These are phyloP conservation scores for Crithidia expoeki DNA, from an alignment of 208 protist genomes.

Conservation along the genomic window DNA sequence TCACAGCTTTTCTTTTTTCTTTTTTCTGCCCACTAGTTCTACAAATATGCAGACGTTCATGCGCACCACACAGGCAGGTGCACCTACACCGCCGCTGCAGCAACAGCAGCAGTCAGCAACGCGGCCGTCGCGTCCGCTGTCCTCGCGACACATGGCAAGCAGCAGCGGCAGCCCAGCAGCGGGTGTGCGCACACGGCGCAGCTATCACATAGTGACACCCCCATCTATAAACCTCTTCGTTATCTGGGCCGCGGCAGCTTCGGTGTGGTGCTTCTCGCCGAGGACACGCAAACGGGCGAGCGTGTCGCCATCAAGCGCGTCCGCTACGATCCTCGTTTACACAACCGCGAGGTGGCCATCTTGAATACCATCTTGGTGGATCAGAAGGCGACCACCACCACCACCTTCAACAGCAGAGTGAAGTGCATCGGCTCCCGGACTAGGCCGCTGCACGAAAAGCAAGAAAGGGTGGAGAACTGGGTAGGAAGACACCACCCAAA, in stretches of 20 bases:
- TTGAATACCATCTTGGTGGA: slow-evolving; percentile 85
- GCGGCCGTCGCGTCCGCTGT: slow-evolving; percentile 4
- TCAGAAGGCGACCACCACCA: neutral
- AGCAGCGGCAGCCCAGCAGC: slow-evolving; percentile 2
- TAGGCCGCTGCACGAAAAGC: neutral
- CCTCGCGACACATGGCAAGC: neutral
- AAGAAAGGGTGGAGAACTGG: slow-evolving; percentile 14
- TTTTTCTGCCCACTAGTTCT: neutral
- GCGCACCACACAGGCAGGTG: slow-evolving; percentile 3
- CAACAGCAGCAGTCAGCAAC: neutral
- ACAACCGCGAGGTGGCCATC: slow-evolving; percentile 98
- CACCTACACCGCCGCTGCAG: neutral
- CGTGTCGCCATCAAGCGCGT: slow-evolving; percentile 98
- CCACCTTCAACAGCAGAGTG: too few relatives aligned
- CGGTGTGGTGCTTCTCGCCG: slow-evolving; percentile 95
- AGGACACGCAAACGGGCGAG: slow-evolving; percentile 76
- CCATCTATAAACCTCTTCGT: slow-evolving; percentile 31
- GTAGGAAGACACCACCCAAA: slow-evolving; percentile 84
- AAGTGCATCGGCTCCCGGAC: neutral
- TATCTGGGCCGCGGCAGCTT: slow-evolving; percentile 97
- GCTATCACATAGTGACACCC: slow-evolving; percentile 7
- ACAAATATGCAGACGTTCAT: neutral
- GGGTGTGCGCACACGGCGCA: neutral
- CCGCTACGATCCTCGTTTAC: slow-evolving; percentile 96
- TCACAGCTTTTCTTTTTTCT: slow-evolving; percentile 14